Evolutionary conservation across 805 yeast genomes (phyloP), one percentile per base, ranked within the genome.

Genomic region (Barnettozyma botsteinii): DNA sequence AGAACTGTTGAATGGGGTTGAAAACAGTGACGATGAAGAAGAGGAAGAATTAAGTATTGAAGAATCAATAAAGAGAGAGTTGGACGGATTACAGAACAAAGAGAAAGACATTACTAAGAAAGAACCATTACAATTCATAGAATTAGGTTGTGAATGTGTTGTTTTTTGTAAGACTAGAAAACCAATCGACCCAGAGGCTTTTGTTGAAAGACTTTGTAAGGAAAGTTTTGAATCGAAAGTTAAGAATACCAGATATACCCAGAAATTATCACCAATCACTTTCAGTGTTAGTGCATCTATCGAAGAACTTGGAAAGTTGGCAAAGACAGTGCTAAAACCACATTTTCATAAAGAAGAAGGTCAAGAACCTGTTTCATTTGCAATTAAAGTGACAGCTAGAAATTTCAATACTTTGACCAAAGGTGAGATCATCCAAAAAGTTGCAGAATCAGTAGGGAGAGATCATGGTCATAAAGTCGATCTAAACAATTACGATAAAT

Each of bases 201-300:
- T 93, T 40, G 91, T 85, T 9, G 66, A 69, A 27, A 63, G 65
- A 22, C 62, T 91, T 2, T 83, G 95, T 57, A 53, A 70, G 28
- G 86, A 84, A 31, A 69, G 81, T 7, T 57, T 60, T 20, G 71
- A 70, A 5, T 62, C 76, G 14, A 67, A 67, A 24, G 54, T 53
- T 7, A 87, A 79, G 57, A 73, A 70, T 51, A 85, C 84, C 3
- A 75, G 85, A 46, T 85, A 77, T 53, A 73, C 89, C 3, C 93
- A 85, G 54, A 77, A 87, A 51, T 59, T 93, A 41, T 75, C 91
- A 0, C 98, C 98, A 0, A 74, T 93, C 12, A 78, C 85, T 13
- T 65, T 62, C 41, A 85, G 96, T 2, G 84, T 82, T 34, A 73
- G 81, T 38, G 84, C 95, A 0, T 73, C 80, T 2, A 62, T 76